Base-by-base conservation (phyloP, 106 monocot species). In the Hemerocallis citrina region DNA sequence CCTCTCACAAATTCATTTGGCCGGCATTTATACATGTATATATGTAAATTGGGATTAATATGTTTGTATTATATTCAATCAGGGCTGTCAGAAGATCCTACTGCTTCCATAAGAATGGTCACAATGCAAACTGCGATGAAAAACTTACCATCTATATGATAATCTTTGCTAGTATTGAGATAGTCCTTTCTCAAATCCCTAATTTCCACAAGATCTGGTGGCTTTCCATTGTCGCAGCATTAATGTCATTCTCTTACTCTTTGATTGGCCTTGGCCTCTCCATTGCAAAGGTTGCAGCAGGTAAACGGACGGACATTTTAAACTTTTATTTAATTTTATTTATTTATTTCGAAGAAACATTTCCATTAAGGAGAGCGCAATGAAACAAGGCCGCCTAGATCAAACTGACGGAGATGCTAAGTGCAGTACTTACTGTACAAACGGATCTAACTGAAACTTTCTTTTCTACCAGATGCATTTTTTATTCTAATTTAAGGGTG, bases 251-350 rank as follows among this genome's bases (percentile, higher is more conserved):
- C 3, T 36, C 60, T n/a, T 91, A 86, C 65, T 82, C 91, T 23
- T 24, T 43, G 57, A 91, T 91, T 5, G 91, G 86, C 20, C 81
- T 91, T 31, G 85, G 76, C 16, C 85, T 91, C 57, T 86, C 91
- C 37, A 69, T 86, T 32, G 85, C 82, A 12, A 79, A 29, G 30
- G 79, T 91, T 39, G 79, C 91, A 77, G 85, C 82, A 79, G 24
- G 11, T 27, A 3, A 4, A 17, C 46, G 17, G 37, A 38, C 5
- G 11, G 7, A 38, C 37, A 38, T n/a, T n/a, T n/a, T n/a, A n/a
- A n/a, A n/a, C n/a, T n/a, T 49, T 49, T 49, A 20, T n/a, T n/a
- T n/a, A n/a, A n/a, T n/a, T n/a, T n/a, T n/a, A n/a, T n/a, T n/a
- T n/a, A n/a, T n/a, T n/a, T n/a, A n/a, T n/a, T n/a, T n/a, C n/a